A percentile compares a stretch with the other conserved stretches of the same genome.
Evolutionary conservation across 768 basidiomycete genomes (phyloP).

Genomic region (Boletales sp.): DNA sequence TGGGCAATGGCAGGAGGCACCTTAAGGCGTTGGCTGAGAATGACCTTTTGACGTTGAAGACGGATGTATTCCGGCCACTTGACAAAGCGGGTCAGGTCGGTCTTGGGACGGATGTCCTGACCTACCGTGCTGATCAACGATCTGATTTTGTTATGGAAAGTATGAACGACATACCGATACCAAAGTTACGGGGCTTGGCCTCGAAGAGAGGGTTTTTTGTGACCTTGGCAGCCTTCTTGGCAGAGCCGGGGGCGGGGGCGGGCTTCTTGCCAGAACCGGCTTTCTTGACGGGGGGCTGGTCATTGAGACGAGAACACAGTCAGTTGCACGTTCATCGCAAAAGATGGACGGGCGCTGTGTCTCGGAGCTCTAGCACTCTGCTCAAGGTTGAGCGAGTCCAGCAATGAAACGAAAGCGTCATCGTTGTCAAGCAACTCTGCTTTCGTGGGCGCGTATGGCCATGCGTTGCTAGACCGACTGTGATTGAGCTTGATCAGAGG

Average conservation of each 20-base stretch:
- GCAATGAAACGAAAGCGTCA: slow-evolving; percentile 37
- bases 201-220: slow-evolving; percentile 98
- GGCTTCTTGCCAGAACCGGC: slow-evolving; percentile 76
- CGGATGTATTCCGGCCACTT: slow-evolving; percentile 99
- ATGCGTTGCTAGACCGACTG: slow-evolving; percentile 24
- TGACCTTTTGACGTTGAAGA: slow-evolving; percentile 97
- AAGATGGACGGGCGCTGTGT: slow-evolving; percentile 28
- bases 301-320: slow-evolving; percentile 78
- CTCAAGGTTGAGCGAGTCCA: slow-evolving; percentile 35
- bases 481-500: slow-evolving; percentile 17
- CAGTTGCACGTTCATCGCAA: slow-evolving; percentile 26
- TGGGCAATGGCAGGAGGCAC: slow-evolving; percentile 98
- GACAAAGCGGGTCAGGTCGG: slow-evolving; percentile 94
- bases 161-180: slow-evolving; percentile 68
- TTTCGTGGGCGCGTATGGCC: slow-evolving; percentile 14
- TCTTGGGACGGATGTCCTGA: slow-evolving; percentile 86
- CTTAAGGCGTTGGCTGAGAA: slow-evolving; percentile 96
- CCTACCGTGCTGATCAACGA: slow-evolving; percentile 44
- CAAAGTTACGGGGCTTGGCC: slow-evolving; percentile 86
- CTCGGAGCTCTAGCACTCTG: slow-evolving; percentile 54
- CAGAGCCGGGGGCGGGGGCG: slow-evolving; percentile 79
- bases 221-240: slow-evolving; percentile 66
- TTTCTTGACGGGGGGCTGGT: slow-evolving; percentile 77
- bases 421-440: slow-evolving; percentile 39
- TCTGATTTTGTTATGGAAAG: neutral